phyloP scores from a whole-genome alignment of 2,329 filamentous ascomycete species.

The Paraconiothyrium brasiliense region DNA sequence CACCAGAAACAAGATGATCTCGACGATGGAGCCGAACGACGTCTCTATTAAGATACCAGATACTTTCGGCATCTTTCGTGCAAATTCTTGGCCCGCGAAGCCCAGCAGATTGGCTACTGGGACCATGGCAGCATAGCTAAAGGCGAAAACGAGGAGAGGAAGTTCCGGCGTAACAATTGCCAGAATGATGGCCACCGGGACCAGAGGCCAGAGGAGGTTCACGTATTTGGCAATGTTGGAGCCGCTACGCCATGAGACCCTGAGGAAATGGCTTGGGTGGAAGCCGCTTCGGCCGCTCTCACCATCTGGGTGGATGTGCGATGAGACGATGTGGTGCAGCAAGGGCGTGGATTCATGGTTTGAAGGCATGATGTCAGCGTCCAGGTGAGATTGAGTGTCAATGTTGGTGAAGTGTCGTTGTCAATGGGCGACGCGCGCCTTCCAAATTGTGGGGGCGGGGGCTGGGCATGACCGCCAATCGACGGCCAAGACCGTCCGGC shows the following conservation, averaged over 20 bases:
- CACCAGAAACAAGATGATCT: conserved; percentile 83
- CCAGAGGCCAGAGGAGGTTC: conserved; percentile 79
- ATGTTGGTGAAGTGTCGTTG: neutral
- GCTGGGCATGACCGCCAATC: conserved; percentile 16
- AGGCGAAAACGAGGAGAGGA: conserved; percentile 70
- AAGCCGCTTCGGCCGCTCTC: conserved; percentile 75
- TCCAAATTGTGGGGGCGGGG: conserved; percentile 19
- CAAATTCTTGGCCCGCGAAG: conserved; percentile 75
- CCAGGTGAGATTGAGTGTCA: no score
- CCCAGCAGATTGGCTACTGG: conserved; percentile 78
- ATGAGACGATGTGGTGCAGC: conserved; percentile 40
- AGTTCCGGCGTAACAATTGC: conserved; percentile 62
- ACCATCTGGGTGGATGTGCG: conserved; percentile 60
- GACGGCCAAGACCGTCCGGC: no score
- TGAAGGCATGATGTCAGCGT: conserved; percentile 22
- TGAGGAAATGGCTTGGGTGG: conserved; percentile 69
- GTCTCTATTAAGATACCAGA: conserved; percentile 69
- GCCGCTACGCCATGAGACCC: conserved; percentile 71
- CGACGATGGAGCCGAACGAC: conserved; percentile 75
- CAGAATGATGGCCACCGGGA: conserved; percentile 73
- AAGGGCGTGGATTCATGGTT: conserved; percentile 42
- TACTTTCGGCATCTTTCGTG: conserved; percentile 78
- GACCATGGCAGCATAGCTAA: conserved; percentile 79
- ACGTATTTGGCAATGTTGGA: conserved; percentile 71
- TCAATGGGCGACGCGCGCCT: neutral